Percentiles rank a stretch among this genome's conserved stretches.
These are phyloP conservation scores for Yamagishiella unicocca DNA, from an alignment of 139 green algal genomes.

Conservation along the genomic window DNA sequence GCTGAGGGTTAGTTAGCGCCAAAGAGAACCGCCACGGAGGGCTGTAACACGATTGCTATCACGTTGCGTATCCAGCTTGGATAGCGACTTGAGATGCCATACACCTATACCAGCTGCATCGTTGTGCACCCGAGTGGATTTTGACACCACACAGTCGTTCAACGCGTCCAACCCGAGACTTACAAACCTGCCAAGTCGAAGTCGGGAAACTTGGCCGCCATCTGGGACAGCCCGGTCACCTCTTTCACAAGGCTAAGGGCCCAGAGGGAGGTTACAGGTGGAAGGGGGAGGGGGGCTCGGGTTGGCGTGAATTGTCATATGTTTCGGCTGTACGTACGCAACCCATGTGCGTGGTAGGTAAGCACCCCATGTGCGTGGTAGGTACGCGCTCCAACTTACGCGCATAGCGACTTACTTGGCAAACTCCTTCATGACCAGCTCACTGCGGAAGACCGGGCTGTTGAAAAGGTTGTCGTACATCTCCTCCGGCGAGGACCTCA, in stretches of 20 bases:
- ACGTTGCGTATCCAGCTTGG: no score
- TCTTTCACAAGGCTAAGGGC: slow-evolving; percentile 43
- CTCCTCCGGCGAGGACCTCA: not conserved
- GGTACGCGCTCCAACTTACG: not conserved
- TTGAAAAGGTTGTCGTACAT: slow-evolving; percentile 47
- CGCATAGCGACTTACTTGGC: not conserved
- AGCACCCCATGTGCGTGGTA: not conserved
- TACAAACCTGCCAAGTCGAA: slow-evolving; percentile 61
- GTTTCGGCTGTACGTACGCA: no score
- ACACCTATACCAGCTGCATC: not conserved
- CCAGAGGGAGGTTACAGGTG: not conserved
- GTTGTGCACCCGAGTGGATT: not conserved
- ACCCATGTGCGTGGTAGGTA: not conserved
- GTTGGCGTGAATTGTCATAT: no score
- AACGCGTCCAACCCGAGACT: not conserved
- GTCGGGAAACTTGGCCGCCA: slow-evolving; percentile 63
- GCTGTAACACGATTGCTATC: no score
- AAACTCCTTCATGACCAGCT: slow-evolving; percentile 42
- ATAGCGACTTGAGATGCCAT: no score
- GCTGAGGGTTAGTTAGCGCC: not conserved
- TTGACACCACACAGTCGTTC: not conserved
- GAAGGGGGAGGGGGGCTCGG: not conserved
- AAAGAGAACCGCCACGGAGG: not conserved
- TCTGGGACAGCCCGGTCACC: slow-evolving; percentile 45
- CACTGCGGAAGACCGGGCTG: slow-evolving; percentile 37